Conservation (phyloP, 306 rosid species). For the Trifolium repens region DNA sequence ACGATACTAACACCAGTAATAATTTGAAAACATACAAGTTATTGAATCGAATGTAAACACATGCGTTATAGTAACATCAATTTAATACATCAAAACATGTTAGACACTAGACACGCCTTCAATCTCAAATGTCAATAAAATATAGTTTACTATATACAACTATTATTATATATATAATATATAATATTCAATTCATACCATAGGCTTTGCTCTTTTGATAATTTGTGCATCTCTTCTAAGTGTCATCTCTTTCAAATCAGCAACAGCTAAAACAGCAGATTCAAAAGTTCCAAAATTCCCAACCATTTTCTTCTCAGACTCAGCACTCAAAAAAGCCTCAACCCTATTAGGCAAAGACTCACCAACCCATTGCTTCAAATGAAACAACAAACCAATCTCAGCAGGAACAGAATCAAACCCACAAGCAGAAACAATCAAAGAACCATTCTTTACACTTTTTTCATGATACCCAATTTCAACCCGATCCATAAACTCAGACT, state of each 20-base stretch:
- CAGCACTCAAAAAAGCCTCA: constrained; percentile 72
- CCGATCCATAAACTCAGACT: constrained; percentile 88
- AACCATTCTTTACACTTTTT: constrained; percentile 49
- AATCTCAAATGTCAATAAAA: neutral
- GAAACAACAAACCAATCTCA: constrained; percentile 77
- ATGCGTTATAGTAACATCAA: no score
- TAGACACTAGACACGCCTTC: neutral
- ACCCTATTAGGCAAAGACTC: constrained; percentile 58
- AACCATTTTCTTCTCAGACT: constrained; percentile 67
- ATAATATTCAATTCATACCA: constrained; percentile 38
- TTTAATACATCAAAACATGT: neutral
- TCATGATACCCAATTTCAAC: constrained; percentile 61
- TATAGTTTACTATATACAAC: neutral
- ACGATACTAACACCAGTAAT: neutral
- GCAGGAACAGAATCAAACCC: constrained; percentile 97
- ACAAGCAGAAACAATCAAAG: constrained; percentile 82
- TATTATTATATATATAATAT: neutral
- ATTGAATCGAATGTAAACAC: neutral
- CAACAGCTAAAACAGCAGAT: constrained; percentile 78
- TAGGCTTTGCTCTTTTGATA: constrained; percentile 59
- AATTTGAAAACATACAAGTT: neutral
- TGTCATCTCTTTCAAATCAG: constrained; percentile 60
- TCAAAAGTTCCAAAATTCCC: constrained; percentile 81
- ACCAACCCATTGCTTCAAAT: constrained; percentile 71
- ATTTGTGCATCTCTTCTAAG: constrained; percentile 56